A percentile compares a stretch with the other conserved stretches of the same genome.
Evolutionary conservation across 2,329 filamentous ascomycete species (phyloP).

Genomic region (Colletotrichum sp.): DNA sequence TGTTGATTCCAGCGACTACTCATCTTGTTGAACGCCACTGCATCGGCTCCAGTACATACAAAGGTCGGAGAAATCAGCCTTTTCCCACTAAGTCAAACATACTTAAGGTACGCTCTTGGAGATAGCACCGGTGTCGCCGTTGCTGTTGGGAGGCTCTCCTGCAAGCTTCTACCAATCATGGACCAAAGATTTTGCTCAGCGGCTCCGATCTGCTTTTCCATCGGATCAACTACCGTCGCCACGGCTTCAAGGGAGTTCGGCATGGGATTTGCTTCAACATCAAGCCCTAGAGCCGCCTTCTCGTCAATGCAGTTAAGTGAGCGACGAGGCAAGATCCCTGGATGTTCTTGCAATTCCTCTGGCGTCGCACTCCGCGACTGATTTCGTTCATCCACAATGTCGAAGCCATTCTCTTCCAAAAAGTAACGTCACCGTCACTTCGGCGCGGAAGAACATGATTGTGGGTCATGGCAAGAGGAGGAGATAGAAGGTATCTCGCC

Average conservation of each 20-base stretch:
- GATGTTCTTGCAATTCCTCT: too few relatives aligned
- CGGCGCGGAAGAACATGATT: too few relatives aligned
- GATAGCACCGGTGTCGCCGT: not conserved
- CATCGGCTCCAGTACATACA: not conserved
- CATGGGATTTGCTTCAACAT: not conserved
- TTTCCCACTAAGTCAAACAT: not conserved
- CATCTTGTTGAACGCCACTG: not conserved
- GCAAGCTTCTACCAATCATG: not conserved
- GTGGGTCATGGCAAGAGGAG: too few relatives aligned
- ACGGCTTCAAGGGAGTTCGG: not conserved
- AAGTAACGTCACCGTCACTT: too few relatives aligned
- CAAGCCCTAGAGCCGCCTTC: not conserved
- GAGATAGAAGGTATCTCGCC: too few relatives aligned
- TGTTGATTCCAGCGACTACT: not conserved
- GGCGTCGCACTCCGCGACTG: too few relatives aligned
- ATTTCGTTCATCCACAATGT: too few relatives aligned
- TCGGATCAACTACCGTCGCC: not conserved
- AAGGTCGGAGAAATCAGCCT: not conserved
- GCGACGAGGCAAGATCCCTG: accelerated
- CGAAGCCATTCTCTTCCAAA: too few relatives aligned
- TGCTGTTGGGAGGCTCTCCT: not conserved
- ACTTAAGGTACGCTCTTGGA: not conserved
- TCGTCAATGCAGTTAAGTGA: not conserved
- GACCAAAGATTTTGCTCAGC: not conserved
- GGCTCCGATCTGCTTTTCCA: not conserved